These are phyloP conservation scores for Physcomitrium patens DNA, from an alignment of 225 moss, liverwort and hornwort genomes.

Conservation along the genomic window DNA sequence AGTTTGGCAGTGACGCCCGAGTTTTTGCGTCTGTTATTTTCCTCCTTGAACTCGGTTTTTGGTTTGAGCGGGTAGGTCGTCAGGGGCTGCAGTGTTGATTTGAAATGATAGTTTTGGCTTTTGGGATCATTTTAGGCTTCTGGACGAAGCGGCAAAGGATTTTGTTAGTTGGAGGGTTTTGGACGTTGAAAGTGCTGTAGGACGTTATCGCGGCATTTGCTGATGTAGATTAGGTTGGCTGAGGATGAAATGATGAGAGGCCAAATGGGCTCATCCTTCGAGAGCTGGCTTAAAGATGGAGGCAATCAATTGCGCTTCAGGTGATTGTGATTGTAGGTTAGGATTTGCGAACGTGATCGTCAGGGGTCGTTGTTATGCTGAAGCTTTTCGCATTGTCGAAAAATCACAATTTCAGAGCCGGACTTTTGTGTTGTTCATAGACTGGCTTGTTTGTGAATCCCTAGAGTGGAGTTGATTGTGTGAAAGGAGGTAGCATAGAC, in stretches of 20 bases:
- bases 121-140: no score
- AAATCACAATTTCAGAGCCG: background rate
- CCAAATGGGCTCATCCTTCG: background rate
- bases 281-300: background rate
- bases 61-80: background rate
- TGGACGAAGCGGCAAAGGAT: no score
- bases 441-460: background rate
- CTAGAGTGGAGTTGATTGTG: slow-evolving; percentile 24
- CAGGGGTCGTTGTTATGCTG: background rate
- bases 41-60: background rate
- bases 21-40: background rate
- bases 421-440: background rate
- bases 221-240: slow-evolving; percentile 1
- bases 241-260: slow-evolving; percentile 11
- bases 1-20: background rate
- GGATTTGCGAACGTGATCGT: slow-evolving; percentile 5
- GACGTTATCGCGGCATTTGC: no score
- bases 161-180: no score
- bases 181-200: no score
- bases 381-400: background rate
- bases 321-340: background rate
- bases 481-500: slow-evolving; percentile 6
- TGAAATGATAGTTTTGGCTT: no score
- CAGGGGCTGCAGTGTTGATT: background rate
- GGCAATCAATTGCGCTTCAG: background rate